phyloP scores from a whole-genome alignment of 169 alveolate species.

The Theileria parva region DNA sequence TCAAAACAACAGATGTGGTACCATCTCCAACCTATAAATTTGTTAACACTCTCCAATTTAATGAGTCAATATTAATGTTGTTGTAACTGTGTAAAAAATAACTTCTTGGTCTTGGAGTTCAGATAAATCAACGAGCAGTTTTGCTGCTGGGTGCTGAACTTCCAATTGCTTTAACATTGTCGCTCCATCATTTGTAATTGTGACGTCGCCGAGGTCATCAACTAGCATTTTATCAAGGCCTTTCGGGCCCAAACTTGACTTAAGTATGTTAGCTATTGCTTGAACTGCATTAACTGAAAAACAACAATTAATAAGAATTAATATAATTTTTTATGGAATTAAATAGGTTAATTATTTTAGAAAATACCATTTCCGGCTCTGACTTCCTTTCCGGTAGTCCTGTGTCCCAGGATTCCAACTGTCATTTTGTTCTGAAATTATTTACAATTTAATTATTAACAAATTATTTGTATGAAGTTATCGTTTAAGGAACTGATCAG shows the following conservation, averaged over 20 bases:
- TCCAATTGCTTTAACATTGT: slow-evolving; percentile 96
- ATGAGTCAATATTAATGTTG: neutral
- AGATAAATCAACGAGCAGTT: slow-evolving; percentile 93
- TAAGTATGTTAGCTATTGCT: slow-evolving; percentile 96
- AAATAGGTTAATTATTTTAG: neutral
- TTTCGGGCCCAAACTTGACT: slow-evolving; percentile 98
- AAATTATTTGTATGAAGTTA: neutral
- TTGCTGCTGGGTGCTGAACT: slow-evolving; percentile 99
- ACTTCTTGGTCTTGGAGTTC: slow-evolving; percentile 95
- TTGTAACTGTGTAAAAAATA: neutral
- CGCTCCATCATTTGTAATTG: slow-evolving; percentile 99
- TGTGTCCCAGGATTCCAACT: slow-evolving; percentile 57
- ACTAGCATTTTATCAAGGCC: slow-evolving; percentile 99
- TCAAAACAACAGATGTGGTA: slow-evolving; percentile 98
- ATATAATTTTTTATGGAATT: neutral
- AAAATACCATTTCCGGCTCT: slow-evolving; percentile 64
- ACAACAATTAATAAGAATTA: neutral
- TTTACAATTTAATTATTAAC: slow-evolving; percentile 6
- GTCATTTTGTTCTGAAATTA: slow-evolving; percentile 37
- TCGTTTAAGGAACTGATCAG: neutral
- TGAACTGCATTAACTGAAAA: slow-evolving; percentile 92
- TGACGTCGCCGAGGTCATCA: slow-evolving; percentile 99
- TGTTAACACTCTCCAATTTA: neutral
- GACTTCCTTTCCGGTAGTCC: slow-evolving; percentile 68
- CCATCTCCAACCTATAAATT: slow-evolving; percentile 97